These are phyloP conservation scores for Pseudocercospora pini-densiflorae DNA, from an alignment of 2,329 filamentous ascomycete species.

Conservation along the genomic window DNA sequence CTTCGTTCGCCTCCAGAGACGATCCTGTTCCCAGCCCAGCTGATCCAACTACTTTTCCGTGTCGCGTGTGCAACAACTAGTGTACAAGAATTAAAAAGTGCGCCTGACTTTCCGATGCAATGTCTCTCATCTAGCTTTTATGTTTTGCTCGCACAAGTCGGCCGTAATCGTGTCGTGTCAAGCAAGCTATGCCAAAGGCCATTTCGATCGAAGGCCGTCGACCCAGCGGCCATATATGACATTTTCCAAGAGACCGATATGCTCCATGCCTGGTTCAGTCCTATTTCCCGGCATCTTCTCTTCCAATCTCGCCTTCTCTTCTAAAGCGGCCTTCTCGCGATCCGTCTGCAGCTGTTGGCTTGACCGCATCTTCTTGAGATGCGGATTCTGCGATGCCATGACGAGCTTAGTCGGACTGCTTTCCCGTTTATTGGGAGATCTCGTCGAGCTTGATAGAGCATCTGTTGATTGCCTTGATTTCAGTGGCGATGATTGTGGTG, in stretches of 20 bases:
- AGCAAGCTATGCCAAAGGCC: slow-evolving; percentile 40
- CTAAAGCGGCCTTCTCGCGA: slow-evolving; percentile 54
- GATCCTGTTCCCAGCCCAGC: background rate
- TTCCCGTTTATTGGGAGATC: slow-evolving; percentile 32
- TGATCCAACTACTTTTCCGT: background rate
- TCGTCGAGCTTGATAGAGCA: slow-evolving; percentile 12
- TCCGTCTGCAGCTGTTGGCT: slow-evolving; percentile 46
- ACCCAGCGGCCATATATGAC: slow-evolving; percentile 91
- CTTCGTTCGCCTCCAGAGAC: background rate
- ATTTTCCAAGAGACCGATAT: slow-evolving; percentile 85
- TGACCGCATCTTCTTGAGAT: slow-evolving; percentile 74
- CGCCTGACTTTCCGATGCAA: background rate
- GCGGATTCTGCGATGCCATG: slow-evolving; percentile 80
- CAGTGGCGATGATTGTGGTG: slow-evolving; percentile 35
- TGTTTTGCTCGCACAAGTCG: background rate
- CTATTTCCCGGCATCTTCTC: slow-evolving; percentile 61
- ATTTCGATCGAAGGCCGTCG: slow-evolving; percentile 69
- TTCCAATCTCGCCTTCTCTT: slow-evolving; percentile 54
- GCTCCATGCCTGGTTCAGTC: slow-evolving; percentile 78
- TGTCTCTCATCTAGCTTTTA: background rate
- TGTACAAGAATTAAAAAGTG: background rate
- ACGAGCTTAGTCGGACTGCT: slow-evolving; percentile 65
- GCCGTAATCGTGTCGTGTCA: background rate
- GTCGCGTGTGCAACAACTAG: background rate
- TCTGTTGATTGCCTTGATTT: slow-evolving; percentile 23